Evolutionary conservation across 345 rosid genomes (phyloP), one percentile per base, ranked within the genome.

Genomic region (Lepidium sativum): DNA sequence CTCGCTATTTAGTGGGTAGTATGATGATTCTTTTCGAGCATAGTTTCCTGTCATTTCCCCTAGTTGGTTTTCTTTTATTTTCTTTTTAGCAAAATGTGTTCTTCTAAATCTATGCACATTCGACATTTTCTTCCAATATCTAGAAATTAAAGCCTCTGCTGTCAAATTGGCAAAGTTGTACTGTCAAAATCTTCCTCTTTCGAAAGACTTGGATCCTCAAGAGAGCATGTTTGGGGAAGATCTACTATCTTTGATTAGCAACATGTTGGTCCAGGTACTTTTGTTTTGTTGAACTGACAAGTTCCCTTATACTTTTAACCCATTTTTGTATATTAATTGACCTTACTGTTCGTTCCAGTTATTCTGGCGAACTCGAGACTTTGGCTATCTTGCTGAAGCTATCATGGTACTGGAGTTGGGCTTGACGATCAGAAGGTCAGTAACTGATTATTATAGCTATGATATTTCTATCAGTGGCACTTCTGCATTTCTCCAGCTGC

Each of bases 191-290:
- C 91, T 90, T 69, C 80, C 86, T 8, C 92, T 88, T 51, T 90
- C 97, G 5, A 90, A 84, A 83, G 92, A 88, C 68, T 77, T 90
- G 83, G 99, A 90, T 76, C 86, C 81, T 45, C 97, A 88, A 70
- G 97, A 94, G 82, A 86, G 80, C 70, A 83, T 94, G 89, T 84
- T 86, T 56, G 97, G 99, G 21, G 97, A 88, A 80, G 99, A 94
- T 80, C 82, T 94, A 65, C 72, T 94, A 58, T 79, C 91, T 67
- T 77, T 86, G 75, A 78, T 77, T 5, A 80, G 88, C 86, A 88
- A 80, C 74, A 71, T 75, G 61, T 80, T 90, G 78, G 91, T 94
- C 79, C 95, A 90, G 97, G 99, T 94, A 82, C 65, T 41, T 33
- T 45, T 34, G 43, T 15, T 53, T 38, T 60, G 35, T 37, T 54